phyloP scores from a whole-genome alignment of 1,139 yeast species.

The Pichiaceae sp. region DNA sequence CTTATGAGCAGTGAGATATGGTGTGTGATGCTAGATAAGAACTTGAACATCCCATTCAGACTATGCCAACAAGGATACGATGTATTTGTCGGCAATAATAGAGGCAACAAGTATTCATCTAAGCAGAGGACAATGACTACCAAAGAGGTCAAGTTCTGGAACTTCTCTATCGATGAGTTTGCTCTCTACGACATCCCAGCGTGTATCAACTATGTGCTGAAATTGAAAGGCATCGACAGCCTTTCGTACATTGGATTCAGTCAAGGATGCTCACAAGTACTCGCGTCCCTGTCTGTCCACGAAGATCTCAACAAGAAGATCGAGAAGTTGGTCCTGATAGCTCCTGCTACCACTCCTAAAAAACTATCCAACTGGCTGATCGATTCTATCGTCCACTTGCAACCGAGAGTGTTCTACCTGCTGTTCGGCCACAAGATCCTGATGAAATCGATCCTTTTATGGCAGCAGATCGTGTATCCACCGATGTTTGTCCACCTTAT shows the following conservation, averaged over 20 bases:
- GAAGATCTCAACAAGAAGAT: conserved; percentile 62
- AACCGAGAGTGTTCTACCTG: conserved; percentile 67
- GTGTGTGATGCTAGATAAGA: conserved; percentile 62
- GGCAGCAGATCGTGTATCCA: conserved; percentile 81
- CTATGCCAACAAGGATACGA: conserved; percentile 78
- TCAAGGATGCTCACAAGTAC: conserved; percentile 89
- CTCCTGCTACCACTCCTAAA: conserved; percentile 93
- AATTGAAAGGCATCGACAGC: conserved; percentile 31
- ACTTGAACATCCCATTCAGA: conserved; percentile 64
- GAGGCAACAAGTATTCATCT: conserved; percentile 79
- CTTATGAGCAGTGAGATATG: conserved; percentile 79
- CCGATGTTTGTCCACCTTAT: conserved; percentile 69
- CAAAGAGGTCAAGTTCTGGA: conserved; percentile 56
- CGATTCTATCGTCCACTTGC: conserved; percentile 68
- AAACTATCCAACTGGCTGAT: conserved; percentile 71
- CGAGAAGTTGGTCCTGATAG: conserved; percentile 49
- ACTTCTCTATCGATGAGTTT: conserved; percentile 79
- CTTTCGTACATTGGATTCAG: conserved; percentile 77
- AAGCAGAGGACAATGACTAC: conserved; percentile 26
- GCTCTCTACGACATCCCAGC: conserved; percentile 80
- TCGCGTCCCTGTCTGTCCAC: conserved; percentile 71
- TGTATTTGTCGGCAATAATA: conserved; percentile 87
- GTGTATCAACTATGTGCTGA: conserved; percentile 54
- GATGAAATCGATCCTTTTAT: conserved; percentile 69
- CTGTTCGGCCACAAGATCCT: conserved; percentile 70